Evolutionary conservation across 2,329 filamentous ascomycete species (phyloP).

Genomic region (Massarina eburnea): DNA sequence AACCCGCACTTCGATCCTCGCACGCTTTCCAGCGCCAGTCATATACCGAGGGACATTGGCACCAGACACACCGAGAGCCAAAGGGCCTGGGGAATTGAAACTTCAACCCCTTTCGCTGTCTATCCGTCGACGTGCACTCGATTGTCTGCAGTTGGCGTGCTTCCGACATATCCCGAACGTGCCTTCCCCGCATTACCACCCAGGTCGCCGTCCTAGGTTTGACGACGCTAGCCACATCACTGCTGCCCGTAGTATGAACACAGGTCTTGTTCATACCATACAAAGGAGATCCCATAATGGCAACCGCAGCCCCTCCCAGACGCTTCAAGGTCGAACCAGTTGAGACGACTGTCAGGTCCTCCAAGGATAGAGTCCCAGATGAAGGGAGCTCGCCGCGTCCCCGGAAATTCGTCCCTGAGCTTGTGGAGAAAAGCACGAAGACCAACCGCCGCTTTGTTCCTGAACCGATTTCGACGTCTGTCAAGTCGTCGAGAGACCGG

Average conservation of each 20-base stretch:
- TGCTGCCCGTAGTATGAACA: conserved; percentile 16
- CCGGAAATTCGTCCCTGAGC: conserved; percentile 32
- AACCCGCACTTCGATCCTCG: neutral
- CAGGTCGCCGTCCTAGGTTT: too few species aligned
- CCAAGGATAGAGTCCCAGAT: conserved; percentile 53
- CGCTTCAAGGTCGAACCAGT: conserved; percentile 46
- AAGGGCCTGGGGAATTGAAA: neutral
- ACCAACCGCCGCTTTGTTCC: conserved; percentile 60
- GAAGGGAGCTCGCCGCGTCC: conserved; percentile 6
- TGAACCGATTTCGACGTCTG: conserved; percentile 70
- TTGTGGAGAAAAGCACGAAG: conserved; percentile 30
- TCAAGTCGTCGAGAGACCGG: conserved; percentile 53
- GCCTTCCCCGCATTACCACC: conserved; percentile 25
- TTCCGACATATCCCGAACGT: conserved; percentile 20
- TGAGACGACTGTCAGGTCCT: conserved; percentile 31
- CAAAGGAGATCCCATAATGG: conserved; percentile 25
- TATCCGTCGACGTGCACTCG: neutral
- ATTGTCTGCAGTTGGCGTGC: neutral
- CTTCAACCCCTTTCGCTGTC: neutral
- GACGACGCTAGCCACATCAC: conserved; percentile 1
- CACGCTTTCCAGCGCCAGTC: neutral
- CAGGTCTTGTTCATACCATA: conserved; percentile 4
- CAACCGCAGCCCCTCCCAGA: conserved; percentile 32
- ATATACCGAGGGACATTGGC: neutral
- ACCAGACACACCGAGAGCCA: neutral